Base-by-base conservation (phyloP, 2,329 filamentous ascomycete genomes). In the Mycocentrospora acerina region DNA sequence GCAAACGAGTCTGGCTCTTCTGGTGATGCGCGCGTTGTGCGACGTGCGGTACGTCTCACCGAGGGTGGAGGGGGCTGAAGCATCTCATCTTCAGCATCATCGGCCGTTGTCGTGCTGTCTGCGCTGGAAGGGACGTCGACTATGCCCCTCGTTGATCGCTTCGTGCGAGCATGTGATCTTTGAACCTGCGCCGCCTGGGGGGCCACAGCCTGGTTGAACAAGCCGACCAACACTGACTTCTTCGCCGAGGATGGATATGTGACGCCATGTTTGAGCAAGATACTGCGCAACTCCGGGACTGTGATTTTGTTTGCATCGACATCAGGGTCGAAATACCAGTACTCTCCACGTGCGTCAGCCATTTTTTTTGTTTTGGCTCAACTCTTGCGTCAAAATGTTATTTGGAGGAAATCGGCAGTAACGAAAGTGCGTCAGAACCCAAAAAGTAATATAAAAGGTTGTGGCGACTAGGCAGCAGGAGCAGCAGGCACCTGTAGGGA, bases 171-270 rank as follows among this genome's bases (percentile, higher is more conserved):
- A 55, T 86, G 82, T 35, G 85, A 82, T 10, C 80, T 79, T 22
- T 95, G 76, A 16, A 97, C 79, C 67, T 85, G 87, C 51, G 80
- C 80, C 2, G 88, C 85, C 56, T 91, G 85, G 0, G 91, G 86
- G 4, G 88, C 71, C 18, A 98, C 79, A 48, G 93, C 75, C 22
- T 86, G 76, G 60, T 85, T 83, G 69, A 98, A 90, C 31, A 97
- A 81, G 7, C 86, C 82, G 44, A 98, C 77, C 15, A 98, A 81
- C 61, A 95, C 85, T 0, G 82, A 74, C 73, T 98, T 98, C 73
- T 97, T 98, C 10, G 93, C 90, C 4, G 84, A 90, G 0, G 88
- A 84, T 4, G 90, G 85, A 64, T 95, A 97, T 25, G 82, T 72
- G 59, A 97, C 75, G 63, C 90, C 86, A 71, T 98, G 88, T 51